Evolutionary conservation across 1,284 basidiomycete species (phyloP).

Genomic region (Apiotrichum sp.): DNA sequence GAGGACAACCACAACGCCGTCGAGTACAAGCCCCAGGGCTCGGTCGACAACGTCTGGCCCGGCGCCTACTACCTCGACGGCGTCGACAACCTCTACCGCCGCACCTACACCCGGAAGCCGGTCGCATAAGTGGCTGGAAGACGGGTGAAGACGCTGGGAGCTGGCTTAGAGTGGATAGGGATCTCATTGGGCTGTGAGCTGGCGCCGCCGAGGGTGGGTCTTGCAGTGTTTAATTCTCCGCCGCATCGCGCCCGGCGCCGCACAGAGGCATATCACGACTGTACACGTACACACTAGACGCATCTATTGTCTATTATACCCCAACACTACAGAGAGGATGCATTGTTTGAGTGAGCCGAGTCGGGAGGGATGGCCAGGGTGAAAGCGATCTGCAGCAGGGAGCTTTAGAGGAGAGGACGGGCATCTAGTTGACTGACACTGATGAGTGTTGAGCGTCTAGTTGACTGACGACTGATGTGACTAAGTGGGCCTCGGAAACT

Average conservation of each 20-base stretch:
- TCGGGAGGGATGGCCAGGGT: too few species aligned
- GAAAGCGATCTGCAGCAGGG: too few species aligned
- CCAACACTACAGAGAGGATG: background rate
- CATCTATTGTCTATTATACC: constrained; percentile 10
- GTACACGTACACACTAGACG: background rate
- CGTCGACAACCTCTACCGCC: constrained; percentile 86
- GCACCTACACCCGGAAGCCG: constrained; percentile 61
- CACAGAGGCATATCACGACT: background rate
- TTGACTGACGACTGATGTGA: too few species aligned
- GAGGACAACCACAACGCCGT: constrained; percentile 95
- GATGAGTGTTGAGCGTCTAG: too few species aligned
- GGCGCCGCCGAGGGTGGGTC: too few species aligned
- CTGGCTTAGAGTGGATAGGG: too few species aligned
- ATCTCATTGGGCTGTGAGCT: too few species aligned
- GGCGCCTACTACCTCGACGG: constrained; percentile 89
- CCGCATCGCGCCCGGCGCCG: too few species aligned
- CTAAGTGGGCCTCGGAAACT: too few species aligned
- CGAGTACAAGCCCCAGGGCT: constrained; percentile 78
- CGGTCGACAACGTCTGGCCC: constrained; percentile 86
- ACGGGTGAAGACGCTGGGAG: background rate
- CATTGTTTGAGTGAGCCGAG: constrained; percentile 4
- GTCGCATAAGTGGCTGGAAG: constrained; percentile 8
- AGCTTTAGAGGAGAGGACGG: too few species aligned
- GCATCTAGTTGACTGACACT: too few species aligned
- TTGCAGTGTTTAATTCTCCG: too few species aligned